These are phyloP conservation scores for Monosporascus sp. DNA, from an alignment of 2,329 filamentous ascomycete genomes.

Conservation along the genomic window DNA sequence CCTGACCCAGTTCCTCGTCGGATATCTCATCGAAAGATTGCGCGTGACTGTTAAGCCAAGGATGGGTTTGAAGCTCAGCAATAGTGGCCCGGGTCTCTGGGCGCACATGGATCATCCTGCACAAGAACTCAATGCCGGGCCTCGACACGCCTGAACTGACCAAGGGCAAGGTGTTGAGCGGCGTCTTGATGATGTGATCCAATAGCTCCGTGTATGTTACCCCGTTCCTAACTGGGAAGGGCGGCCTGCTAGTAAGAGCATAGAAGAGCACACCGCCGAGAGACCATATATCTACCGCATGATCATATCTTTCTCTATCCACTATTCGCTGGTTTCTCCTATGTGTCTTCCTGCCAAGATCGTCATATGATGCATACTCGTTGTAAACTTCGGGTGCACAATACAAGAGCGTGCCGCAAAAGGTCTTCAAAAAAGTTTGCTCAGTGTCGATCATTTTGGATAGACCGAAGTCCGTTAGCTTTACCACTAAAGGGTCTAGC, in stretches of 20 bases:
- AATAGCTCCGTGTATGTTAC: constrained; percentile 75
- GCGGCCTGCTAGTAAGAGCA: constrained; percentile 70
- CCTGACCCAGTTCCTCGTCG: constrained; percentile 53
- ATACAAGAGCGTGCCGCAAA: constrained; percentile 92
- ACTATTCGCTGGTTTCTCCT: constrained; percentile 54
- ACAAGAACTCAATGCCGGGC: constrained; percentile 67
- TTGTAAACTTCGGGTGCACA: constrained; percentile 96
- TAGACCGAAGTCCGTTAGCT: constrained; percentile 92
- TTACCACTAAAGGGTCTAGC: constrained; percentile 69
- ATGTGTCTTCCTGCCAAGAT: constrained; percentile 57
- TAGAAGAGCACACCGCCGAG: constrained; percentile 89
- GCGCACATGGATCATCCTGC: constrained; percentile 74
- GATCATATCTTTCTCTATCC: constrained; percentile 67
- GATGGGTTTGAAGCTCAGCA: constrained; percentile 60
- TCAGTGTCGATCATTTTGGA: constrained; percentile 90
- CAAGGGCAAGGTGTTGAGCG: constrained; percentile 62
- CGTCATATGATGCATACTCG: constrained; percentile 62
- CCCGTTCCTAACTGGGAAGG: constrained; percentile 73
- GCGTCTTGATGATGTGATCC: constrained; percentile 76
- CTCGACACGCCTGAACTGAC: constrained; percentile 53
- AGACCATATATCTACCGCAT: constrained; percentile 95
- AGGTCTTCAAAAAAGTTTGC: constrained; percentile 90
- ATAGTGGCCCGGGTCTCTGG: constrained; percentile 74
- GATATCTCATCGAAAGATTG: constrained; percentile 56
- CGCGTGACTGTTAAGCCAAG: constrained; percentile 61